Percentiles rank a stretch among this genome's conserved stretches.
Conservation (phyloP, 805 yeast species). For the Zygoascus flipseniorum region DNA sequence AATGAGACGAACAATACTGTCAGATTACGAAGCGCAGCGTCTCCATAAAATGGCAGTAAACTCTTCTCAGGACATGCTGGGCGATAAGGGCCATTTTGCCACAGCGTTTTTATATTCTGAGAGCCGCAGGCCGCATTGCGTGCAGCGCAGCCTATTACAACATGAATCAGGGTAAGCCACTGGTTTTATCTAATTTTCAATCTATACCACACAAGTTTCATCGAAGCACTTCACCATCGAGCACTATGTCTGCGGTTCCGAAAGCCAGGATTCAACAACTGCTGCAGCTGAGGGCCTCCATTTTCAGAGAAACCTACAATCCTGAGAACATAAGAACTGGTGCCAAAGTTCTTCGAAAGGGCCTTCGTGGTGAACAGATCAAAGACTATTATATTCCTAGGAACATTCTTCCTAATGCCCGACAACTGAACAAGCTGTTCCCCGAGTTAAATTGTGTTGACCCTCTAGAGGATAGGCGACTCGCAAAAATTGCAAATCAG, state of each 20-base stretch:
- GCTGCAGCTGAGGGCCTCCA: conserved; percentile 23
- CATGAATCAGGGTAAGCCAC: too few relatives aligned
- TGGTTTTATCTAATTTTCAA: too few relatives aligned
- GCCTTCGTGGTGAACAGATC: conserved; percentile 25
- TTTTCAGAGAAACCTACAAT: conserved; percentile 27
- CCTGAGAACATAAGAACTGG: conserved; percentile 27
- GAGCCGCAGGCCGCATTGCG: too few relatives aligned
- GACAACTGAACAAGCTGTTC: conserved; percentile 11
- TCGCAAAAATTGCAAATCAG: conserved; percentile 14
- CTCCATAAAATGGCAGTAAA: too few relatives aligned
- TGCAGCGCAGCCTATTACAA: too few relatives aligned
- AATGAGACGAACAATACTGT: too few relatives aligned
- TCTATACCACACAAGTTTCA: neutral
- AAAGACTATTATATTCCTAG: conserved; percentile 27
- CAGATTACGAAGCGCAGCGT: too few relatives aligned
- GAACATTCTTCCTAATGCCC: conserved; percentile 9
- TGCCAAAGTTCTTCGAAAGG: conserved; percentile 26
- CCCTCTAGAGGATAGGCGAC: conserved; percentile 13
- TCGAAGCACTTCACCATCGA: neutral
- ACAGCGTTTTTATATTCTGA: too few relatives aligned
- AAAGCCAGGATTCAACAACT: conserved; percentile 21
- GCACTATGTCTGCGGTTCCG: conserved; percentile 6
- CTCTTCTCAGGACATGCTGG: too few relatives aligned
- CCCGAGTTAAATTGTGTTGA: conserved; percentile 17
- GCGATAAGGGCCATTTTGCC: too few relatives aligned